Base-by-base conservation (phyloP, 2,329 filamentous ascomycete species). In the Ophiocordyceps camponoti-floridani region DNA sequence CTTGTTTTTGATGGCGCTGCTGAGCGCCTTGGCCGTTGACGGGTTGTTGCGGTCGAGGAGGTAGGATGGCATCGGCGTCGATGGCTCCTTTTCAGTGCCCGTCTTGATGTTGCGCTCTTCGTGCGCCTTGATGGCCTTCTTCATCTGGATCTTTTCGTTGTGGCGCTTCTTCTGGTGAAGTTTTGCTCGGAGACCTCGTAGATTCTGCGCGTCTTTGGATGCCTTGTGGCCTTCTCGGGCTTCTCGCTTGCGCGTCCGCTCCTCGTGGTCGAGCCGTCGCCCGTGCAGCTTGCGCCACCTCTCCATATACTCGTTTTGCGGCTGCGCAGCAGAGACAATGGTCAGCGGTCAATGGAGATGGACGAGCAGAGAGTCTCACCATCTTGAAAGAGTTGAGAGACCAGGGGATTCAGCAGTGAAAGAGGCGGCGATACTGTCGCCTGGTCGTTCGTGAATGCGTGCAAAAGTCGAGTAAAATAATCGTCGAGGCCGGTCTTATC, bases 131-230 rank as follows among this genome's bases (percentile, higher is more conserved):
- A 98, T 93, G 58, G 79, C 71, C 74, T 94, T 94, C 66, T 82
- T 83, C 82, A 94, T 88, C 74, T 94, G 86, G 61, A 94, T 94
- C 81, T 98, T 98, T 72, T 98, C 88, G 62, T 88, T 83, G 69
- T 87, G 84, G 26, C 91, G 78, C 72, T 88, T 86, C 75, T 96
- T 81, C 63, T 89, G 82, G 69, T 91, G 81, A 57, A 94, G 70
- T 73, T 98, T 98, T 54, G 91, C 91, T 50, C 86, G 75, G 55
- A 96, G 77, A 51, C 91, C 91, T 49, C 84, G 82, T 58, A 95
- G 73, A 63, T 91, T 94, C 71, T 96, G 89, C 23, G 91, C 87
- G 67, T 94, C 82, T 59, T 91, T 75, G 43, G 84, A 91, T 46
- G 77, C 77, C 66, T 88, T 80, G 72, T 98, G 89, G 48, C 78